Evolutionary conservation across 805 yeast species (phyloP).

Genomic region (Diddensiella transvaalensis): DNA sequence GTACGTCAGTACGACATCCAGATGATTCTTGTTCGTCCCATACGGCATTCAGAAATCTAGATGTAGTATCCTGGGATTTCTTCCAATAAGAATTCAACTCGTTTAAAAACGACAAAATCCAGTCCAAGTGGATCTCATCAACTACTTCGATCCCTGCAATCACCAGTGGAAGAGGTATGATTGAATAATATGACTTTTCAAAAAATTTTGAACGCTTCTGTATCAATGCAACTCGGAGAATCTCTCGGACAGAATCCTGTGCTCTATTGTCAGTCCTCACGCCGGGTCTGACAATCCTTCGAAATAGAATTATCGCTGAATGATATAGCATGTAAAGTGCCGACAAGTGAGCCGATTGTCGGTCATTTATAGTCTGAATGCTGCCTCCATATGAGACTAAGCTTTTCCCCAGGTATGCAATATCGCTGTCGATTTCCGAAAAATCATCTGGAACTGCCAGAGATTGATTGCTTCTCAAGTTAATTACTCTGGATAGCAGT

Average conservation of each 20-base stretch:
- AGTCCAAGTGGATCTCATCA: not conserved
- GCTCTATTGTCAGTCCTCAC: not conserved
- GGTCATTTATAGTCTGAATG: no score
- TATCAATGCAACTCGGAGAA: not conserved
- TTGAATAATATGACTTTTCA: not conserved
- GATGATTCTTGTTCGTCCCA: no score
- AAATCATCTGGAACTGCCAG: no score
- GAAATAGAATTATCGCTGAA: not conserved
- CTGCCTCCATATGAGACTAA: no score
- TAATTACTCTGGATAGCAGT: not conserved
- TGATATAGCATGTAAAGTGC: not conserved
- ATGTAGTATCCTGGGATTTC: no score
- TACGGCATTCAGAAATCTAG: no score
- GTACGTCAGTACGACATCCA: no score
- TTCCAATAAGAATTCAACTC: not conserved
- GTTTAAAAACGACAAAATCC: not conserved
- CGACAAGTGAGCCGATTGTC: not conserved
- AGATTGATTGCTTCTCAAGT: constrained; percentile 2
- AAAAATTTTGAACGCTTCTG: not conserved
- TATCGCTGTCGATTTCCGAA: no score
- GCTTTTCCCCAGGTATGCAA: no score
- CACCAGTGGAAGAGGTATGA: not conserved
- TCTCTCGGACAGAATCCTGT: not conserved
- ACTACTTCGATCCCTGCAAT: not conserved
- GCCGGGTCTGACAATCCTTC: not conserved